A percentile compares a stretch with the other conserved stretches of the same genome.
These are phyloP conservation scores for Pythium sp. DNA, from an alignment of 352 stramenopile genomes.

Conservation along the genomic window DNA sequence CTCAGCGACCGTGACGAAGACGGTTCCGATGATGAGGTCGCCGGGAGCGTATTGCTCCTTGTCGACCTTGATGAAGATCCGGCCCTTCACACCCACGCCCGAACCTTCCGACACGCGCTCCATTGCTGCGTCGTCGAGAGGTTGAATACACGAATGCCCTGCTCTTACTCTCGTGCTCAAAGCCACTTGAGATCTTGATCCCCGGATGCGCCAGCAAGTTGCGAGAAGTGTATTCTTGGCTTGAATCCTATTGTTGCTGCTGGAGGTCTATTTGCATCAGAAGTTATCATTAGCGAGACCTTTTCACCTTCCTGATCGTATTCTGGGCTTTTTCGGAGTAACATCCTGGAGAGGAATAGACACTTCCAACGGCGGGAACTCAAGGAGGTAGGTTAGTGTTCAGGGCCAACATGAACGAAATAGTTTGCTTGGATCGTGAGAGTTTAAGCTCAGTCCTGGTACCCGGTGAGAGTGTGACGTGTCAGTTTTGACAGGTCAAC, in stretches of 20 bases:
- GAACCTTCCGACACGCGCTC: constrained; percentile 18
- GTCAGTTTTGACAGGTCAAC: too few species aligned
- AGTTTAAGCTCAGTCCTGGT: too few species aligned
- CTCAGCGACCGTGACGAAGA: constrained; percentile 16
- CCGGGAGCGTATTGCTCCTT: constrained; percentile 18
- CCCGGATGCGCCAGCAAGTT: not conserved
- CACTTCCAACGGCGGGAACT: not conserved
- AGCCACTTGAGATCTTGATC: not conserved
- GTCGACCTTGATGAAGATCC: constrained; percentile 21
- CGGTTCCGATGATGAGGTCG: constrained; percentile 13
- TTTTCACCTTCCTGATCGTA: not conserved
- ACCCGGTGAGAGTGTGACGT: too few species aligned
- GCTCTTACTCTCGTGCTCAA: not conserved
- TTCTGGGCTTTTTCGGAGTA: not conserved
- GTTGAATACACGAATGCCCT: not conserved
- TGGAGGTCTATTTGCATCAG: not conserved
- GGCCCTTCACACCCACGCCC: constrained; percentile 14
- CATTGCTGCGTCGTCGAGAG: constrained; percentile 3
- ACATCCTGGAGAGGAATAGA: not conserved
- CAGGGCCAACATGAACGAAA: too few species aligned
- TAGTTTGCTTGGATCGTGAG: too few species aligned
- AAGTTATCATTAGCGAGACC: not conserved
- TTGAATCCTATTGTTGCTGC: not conserved
- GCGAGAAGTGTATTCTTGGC: not conserved
- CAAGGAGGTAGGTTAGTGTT: not conserved